These are phyloP conservation scores for Crithidia mellificae DNA, from an alignment of 208 protist genomes.

Conservation along the genomic window DNA sequence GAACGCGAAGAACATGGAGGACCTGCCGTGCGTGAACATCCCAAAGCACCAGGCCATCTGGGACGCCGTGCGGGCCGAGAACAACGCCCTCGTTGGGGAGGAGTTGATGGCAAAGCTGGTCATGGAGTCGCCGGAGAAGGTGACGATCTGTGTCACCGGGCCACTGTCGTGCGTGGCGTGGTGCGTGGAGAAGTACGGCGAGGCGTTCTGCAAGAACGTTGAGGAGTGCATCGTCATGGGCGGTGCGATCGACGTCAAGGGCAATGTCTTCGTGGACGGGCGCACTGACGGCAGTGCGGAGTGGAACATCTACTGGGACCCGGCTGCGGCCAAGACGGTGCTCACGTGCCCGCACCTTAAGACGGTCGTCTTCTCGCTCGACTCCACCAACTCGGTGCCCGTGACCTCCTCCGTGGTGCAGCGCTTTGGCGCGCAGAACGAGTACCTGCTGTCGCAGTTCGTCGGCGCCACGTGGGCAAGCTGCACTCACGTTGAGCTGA, in stretches of 20 bases:
- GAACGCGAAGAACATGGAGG: slow-evolving; percentile 83
- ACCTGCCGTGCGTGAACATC: slow-evolving; percentile 83
- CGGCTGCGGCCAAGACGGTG: slow-evolving; percentile 69
- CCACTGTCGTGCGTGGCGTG: slow-evolving; percentile 85
- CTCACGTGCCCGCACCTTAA: slow-evolving; percentile 52
- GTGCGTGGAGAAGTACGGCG: slow-evolving; percentile 83
- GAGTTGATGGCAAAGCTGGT: slow-evolving; percentile 79
- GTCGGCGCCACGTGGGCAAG: slow-evolving; percentile 78
- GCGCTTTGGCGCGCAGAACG: slow-evolving; percentile 76
- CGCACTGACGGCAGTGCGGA: slow-evolving; percentile 80
- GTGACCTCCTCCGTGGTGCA: slow-evolving; percentile 69
- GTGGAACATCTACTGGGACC: slow-evolving; percentile 93
- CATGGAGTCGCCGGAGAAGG: slow-evolving; percentile 63
- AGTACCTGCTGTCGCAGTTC: slow-evolving; percentile 84
- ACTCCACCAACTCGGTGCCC: slow-evolving; percentile 85
- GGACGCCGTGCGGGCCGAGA: slow-evolving; percentile 42
- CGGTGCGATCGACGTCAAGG: slow-evolving; percentile 77
- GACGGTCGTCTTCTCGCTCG: slow-evolving; percentile 80
- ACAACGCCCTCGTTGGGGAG: slow-evolving; percentile 68
- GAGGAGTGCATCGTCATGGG: slow-evolving; percentile 90
- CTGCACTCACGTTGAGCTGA: slow-evolving; percentile 74
- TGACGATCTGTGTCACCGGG: slow-evolving; percentile 89
- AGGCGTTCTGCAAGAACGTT: slow-evolving; percentile 73
- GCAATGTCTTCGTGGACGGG: slow-evolving; percentile 80
- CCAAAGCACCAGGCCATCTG: slow-evolving; percentile 52